These are phyloP conservation scores for Calonectria ilicicola DNA, from an alignment of 2,329 filamentous ascomycete species.

Conservation along the genomic window DNA sequence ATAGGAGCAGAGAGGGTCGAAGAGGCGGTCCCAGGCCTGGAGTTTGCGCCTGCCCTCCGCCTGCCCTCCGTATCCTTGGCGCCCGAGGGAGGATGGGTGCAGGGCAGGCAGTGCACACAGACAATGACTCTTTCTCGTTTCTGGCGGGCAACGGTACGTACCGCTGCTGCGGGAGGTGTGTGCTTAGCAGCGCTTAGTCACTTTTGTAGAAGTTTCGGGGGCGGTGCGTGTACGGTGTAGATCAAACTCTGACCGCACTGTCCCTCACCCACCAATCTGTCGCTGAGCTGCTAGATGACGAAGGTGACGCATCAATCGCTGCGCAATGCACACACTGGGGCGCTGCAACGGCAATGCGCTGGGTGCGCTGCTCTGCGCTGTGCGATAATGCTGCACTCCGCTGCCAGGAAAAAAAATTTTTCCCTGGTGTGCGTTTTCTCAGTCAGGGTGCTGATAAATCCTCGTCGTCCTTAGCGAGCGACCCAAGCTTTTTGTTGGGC, in stretches of 20 bases:
- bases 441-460: conserved; percentile 32
- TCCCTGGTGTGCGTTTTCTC: conserved; percentile 22
- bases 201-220: conserved; percentile 34
- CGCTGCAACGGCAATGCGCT: conserved; percentile 35
- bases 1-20: conserved; percentile 28
- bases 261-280: conserved; percentile 21
- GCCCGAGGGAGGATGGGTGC: conserved; percentile 14
- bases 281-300: conserved; percentile 38
- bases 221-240: conserved; percentile 33
- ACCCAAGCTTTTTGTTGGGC: conserved; percentile 38
- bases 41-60: conserved; percentile 18
- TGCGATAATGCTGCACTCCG: conserved; percentile 12
- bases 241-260: conserved; percentile 32
- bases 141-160: background rate
- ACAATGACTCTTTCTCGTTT: conserved; percentile 19
- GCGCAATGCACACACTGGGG: conserved; percentile 28
- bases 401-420: conserved; percentile 11
- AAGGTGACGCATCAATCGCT: conserved; percentile 40
- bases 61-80: conserved; percentile 16
- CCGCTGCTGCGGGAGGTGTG: conserved; percentile 6
- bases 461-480: conserved; percentile 22
- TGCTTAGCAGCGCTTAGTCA: conserved; percentile 41
- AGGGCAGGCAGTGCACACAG: conserved; percentile 35
- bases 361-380: conserved; percentile 29
- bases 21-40: conserved; percentile 10